A percentile compares a stretch with the other conserved stretches of the same genome.
Conservation (phyloP, 768 basidiomycete genomes). For the Cystobasidium tubakii region DNA sequence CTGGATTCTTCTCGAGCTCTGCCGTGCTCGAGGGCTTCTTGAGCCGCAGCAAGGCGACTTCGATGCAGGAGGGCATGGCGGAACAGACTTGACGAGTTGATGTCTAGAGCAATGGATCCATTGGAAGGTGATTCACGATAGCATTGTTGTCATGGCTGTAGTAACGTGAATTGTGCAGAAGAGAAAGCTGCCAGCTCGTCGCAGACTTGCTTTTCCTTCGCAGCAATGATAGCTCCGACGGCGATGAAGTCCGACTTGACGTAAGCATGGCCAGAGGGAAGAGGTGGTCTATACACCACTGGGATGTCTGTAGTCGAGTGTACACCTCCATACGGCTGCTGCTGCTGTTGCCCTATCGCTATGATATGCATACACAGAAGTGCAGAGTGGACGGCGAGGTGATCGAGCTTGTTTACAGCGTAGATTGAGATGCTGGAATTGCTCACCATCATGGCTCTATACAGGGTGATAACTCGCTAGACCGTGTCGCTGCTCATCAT, state of each 20-base stretch:
- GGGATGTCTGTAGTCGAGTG: background rate
- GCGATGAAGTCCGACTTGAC: background rate
- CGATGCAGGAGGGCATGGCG: slow-evolving; percentile 28
- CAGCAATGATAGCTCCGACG: too few relatives aligned
- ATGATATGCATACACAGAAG: too few relatives aligned
- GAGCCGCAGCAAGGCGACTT: slow-evolving; percentile 30
- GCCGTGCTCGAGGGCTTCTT: background rate
- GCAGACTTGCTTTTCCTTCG: too few relatives aligned
- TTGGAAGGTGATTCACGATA: background rate
- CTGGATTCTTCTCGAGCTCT: background rate
- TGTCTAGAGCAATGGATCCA: background rate
- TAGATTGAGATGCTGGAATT: background rate
- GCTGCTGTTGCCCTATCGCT: background rate
- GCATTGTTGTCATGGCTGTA: too few relatives aligned
- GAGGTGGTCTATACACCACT: background rate
- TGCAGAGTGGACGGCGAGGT: background rate
- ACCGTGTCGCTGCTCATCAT: background rate
- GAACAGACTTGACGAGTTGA: background rate
- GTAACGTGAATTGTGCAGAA: too few relatives aligned
- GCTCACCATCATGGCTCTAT: too few relatives aligned
- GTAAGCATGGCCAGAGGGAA: background rate
- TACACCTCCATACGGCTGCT: background rate
- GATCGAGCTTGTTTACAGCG: slow-evolving; percentile 18
- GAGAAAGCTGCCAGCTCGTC: too few relatives aligned
- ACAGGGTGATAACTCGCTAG: too few relatives aligned